Evolutionary conservation across 768 basidiomycete genomes (phyloP), one percentile per base, ranked within the genome.

Genomic region (Kwoniella shandongensis): DNA sequence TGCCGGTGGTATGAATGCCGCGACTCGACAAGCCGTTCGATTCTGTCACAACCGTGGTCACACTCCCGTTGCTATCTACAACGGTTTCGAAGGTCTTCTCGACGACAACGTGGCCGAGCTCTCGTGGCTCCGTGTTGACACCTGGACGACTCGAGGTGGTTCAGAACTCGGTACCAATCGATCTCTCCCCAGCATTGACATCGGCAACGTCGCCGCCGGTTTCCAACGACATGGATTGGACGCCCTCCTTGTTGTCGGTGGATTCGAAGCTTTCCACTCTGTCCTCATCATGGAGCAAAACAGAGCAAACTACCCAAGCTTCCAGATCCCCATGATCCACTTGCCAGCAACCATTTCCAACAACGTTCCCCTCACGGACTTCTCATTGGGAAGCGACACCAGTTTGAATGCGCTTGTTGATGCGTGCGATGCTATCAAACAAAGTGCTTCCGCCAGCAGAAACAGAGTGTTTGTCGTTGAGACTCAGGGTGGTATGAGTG

Each of bases 1-100:
- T 4, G 96, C 96, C 1, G 94, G 94, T 44, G 96, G 96, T 8
- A 97, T 98, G 91, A 98, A 98, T 73, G 93, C 96, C 1, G 96
- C 94, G 0, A 96, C 91, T 0, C 88, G 94, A 39, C 87, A 92
- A 25, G 91, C 90, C 5, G 91, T 89, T 20, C 87, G 96, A 11
- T 97, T 91, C 79, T 97, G 92, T 75, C 79, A 91, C 62, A 84
- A 85, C 51, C 89, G 91, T 74, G 94, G 96, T 5, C 96, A 99
- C 75, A 88, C 82, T 23, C 87, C 93, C n/a, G 81, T 97, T 38
- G 91, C 86, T 0, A 84, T 99, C 56, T 86, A 94, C 79, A 99
- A 97, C 72, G 94, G 96, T 15, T 98, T 98, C 82, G 86, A 86
- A 45, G 96, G 96, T 32, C 82, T 99, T 4, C 83, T 99, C 35